Conservation (phyloP, 164 flowering plant species). For the Nelumbo lutea region DNA sequence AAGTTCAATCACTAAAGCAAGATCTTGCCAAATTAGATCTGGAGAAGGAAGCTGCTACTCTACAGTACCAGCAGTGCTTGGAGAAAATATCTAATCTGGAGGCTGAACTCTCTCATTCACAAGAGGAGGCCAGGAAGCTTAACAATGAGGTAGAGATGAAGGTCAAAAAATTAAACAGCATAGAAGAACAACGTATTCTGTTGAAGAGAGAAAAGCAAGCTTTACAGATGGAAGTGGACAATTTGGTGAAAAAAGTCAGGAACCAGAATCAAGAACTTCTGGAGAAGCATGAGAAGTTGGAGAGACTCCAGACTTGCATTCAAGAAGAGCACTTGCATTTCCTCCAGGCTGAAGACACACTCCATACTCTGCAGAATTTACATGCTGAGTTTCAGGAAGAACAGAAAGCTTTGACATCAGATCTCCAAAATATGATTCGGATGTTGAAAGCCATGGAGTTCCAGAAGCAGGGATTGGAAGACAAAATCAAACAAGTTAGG, state of each 20-base stretch:
- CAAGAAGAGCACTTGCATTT: constrained; percentile 53
- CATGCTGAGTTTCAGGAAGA: constrained; percentile 70
- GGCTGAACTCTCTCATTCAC: constrained; percentile 40
- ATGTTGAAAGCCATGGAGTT: constrained; percentile 61
- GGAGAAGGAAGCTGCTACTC: constrained; percentile 44
- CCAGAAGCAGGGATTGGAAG: constrained; percentile 45
- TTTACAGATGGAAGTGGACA: constrained; percentile 50
- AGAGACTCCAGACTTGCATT: constrained; percentile 40
- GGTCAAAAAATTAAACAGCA: constrained; percentile 35
- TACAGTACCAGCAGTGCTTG: constrained; percentile 48
- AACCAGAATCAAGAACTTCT: constrained; percentile 58
- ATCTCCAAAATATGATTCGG: constrained; percentile 58
- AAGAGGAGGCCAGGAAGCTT: constrained; percentile 49
- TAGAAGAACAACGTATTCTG: constrained; percentile 46
- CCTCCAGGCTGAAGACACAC: constrained; percentile 49
- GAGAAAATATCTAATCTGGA: constrained; percentile 54
- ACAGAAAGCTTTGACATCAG: constrained; percentile 48
- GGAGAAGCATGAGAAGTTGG: constrained; percentile 60
- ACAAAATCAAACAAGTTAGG: constrained; percentile 37
- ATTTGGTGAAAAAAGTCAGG: constrained; percentile 41
- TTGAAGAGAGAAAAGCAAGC: constrained; percentile 57
- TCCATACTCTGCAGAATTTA: constrained; percentile 46
- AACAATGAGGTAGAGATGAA: constrained; percentile 39
- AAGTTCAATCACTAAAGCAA: constrained; percentile 39
- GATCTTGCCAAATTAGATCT: constrained; percentile 34